These are phyloP conservation scores for Coniochaeta ligniaria DNA, from an alignment of 2,329 filamentous ascomycete species.

Conservation along the genomic window DNA sequence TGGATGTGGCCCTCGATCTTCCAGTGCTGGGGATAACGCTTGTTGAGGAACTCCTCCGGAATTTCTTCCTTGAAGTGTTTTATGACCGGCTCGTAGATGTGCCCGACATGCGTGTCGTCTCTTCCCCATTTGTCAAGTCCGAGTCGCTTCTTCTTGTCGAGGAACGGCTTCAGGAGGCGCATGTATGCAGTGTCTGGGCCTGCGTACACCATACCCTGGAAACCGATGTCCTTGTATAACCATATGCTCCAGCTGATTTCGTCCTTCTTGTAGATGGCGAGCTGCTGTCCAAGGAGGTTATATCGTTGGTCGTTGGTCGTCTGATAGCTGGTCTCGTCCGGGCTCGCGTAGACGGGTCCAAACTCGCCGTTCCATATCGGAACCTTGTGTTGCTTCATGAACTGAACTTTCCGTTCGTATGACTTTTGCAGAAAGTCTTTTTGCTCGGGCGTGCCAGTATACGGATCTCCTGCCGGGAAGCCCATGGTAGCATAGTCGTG, in stretches of 20 bases:
- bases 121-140: conserved; percentile 47
- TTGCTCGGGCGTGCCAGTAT: conserved; percentile 25
- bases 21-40: conserved; percentile 42
- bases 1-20: conserved; percentile 43
- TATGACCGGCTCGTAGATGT: conserved; percentile 32
- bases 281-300: conserved; percentile 28
- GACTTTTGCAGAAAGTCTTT: conserved; percentile 23
- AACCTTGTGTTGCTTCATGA: conserved; percentile 27
- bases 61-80: conserved; percentile 35
- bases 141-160: conserved; percentile 43
- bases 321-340: conserved; percentile 23
- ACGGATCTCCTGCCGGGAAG: conserved; percentile 33
- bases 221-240: conserved; percentile 40
- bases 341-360: conserved; percentile 33
- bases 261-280: conserved; percentile 20
- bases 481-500: conserved; percentile 47
- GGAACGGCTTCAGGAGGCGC: conserved; percentile 37
- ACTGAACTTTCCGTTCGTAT: conserved; percentile 30
- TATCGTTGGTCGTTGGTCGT: conserved; percentile 27
- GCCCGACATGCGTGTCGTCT: conserved; percentile 19
- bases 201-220: conserved; percentile 44
- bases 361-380: conserved; percentile 38
- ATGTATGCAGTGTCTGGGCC: conserved; percentile 36
- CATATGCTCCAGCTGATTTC: conserved; percentile 13
- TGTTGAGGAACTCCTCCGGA: conserved; percentile 29